Conservation (phyloP, 202 grass and related monocot genomes). For the Bolboschoenoplectus hybrid region DNA sequence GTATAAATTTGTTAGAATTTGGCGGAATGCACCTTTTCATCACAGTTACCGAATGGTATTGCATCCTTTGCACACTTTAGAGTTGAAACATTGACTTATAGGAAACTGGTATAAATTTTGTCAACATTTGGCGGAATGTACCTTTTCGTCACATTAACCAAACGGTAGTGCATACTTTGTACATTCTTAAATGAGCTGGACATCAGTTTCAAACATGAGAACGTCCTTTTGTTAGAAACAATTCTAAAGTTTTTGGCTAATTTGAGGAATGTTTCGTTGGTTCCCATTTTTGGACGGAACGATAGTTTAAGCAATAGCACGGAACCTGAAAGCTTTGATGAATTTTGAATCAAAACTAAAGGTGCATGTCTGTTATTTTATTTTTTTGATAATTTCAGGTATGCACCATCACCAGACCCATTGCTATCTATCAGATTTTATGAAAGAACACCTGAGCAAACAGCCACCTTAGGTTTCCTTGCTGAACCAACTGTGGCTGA, state of each 20-base stretch:
- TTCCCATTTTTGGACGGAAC: background rate
- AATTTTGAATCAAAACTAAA: background rate
- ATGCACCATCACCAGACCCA: slow-evolving; percentile 73
- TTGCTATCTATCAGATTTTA: slow-evolving; percentile 77
- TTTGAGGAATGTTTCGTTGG: background rate
- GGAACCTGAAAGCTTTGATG: background rate
- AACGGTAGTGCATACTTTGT: background rate
- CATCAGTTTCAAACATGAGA: background rate
- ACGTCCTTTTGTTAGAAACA: background rate
- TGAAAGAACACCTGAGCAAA: slow-evolving; percentile 78
- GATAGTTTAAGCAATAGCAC: background rate
- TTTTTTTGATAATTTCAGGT: slow-evolving; percentile 43
- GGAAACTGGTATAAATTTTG: background rate
- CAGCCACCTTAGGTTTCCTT: slow-evolving; percentile 83
- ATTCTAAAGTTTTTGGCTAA: background rate
- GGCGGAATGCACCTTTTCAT: background rate
- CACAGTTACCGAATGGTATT: background rate
- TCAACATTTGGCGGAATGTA: background rate
- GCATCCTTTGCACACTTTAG: background rate
- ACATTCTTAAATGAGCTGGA: background rate
- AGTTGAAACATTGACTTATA: background rate
- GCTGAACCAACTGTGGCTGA: slow-evolving; percentile 53
- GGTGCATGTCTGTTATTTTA: background rate
- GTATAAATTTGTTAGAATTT: background rate
- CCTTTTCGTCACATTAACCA: background rate